Conservation (phyloP, 148 eudicot species). For the Silene uniflora region DNA sequence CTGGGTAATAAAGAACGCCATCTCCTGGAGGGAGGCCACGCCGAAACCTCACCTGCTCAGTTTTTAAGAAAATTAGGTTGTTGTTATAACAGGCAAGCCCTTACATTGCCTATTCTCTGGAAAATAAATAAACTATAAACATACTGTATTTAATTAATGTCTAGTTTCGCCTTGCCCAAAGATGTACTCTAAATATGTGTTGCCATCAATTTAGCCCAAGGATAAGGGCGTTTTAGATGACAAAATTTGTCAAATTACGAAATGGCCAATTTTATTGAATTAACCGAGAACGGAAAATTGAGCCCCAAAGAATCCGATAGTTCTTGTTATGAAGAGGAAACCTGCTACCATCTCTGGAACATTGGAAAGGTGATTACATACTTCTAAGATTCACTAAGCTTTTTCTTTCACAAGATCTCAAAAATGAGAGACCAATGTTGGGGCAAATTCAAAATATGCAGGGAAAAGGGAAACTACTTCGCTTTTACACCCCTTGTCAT, state of each 20-base stretch:
- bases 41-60: slow-evolving; percentile 70
- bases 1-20: slow-evolving; percentile 94
- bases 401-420: not conserved
- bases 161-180: not conserved
- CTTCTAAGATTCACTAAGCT: not conserved
- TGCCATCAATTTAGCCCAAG: too few relatives aligned
- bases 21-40: slow-evolving; percentile 99
- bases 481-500: not conserved
- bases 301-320: too few relatives aligned
- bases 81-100: not conserved
- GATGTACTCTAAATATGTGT: not conserved
- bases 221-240: too few relatives aligned
- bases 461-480: not conserved
- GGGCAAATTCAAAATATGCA: not conserved
- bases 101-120: not conserved
- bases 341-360: not conserved
- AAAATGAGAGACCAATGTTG: not conserved
- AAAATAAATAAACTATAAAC: not conserved
- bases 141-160: not conserved
- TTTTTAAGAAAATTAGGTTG: not conserved
- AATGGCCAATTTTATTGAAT: too few relatives aligned
- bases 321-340: not conserved
- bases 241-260: too few relatives aligned
- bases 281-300: too few relatives aligned
- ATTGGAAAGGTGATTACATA: not conserved